Conservation (phyloP, 495 filamentous ascomycete species). For the Daldinia concentrica region DNA sequence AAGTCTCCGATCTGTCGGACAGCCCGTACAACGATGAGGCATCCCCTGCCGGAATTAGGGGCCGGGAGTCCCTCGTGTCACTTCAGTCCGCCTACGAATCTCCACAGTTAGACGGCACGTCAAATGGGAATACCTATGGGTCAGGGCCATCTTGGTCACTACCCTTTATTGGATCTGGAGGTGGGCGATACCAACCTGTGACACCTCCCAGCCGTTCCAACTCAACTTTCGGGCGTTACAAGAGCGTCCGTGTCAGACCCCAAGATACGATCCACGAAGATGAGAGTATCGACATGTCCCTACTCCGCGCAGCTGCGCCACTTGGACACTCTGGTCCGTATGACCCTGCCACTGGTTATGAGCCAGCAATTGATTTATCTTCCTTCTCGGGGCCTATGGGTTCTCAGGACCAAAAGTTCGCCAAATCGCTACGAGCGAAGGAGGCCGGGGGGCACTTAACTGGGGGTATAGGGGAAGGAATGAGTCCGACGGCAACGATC, state of each 20-base stretch:
- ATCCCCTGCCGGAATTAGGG: conserved; percentile 38
- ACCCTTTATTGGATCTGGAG: conserved; percentile 36
- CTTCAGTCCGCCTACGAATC: conserved; percentile 49
- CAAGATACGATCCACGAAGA: conserved; percentile 58
- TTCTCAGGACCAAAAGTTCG: conserved; percentile 51
- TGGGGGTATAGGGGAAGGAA: conserved; percentile 59
- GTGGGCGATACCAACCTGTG: conserved; percentile 51
- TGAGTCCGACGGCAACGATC: conserved; percentile 50
- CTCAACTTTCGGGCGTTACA: conserved; percentile 38
- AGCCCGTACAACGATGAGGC: conserved; percentile 41
- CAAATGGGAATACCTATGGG: conserved; percentile 18
- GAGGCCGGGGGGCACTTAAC: conserved; percentile 59
- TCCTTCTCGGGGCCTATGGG: conserved; percentile 50
- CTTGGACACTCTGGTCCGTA: conserved; percentile 39
- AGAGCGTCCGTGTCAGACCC: conserved; percentile 39
- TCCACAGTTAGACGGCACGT: conserved; percentile 8
- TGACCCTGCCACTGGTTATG: conserved; percentile 18
- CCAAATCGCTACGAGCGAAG: conserved; percentile 52
- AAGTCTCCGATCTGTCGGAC: conserved; percentile 57
- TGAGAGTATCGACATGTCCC: conserved; percentile 53
- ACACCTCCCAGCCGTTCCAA: conserved; percentile 24
- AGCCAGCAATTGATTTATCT: conserved; percentile 51
- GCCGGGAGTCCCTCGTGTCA: conserved; percentile 55
- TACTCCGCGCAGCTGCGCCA: conserved; percentile 50
- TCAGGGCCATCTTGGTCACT: conserved; percentile 35